These are phyloP conservation scores for Vitis hybrid DNA, from an alignment of 177 flowering plant species.

Conservation along the genomic window DNA sequence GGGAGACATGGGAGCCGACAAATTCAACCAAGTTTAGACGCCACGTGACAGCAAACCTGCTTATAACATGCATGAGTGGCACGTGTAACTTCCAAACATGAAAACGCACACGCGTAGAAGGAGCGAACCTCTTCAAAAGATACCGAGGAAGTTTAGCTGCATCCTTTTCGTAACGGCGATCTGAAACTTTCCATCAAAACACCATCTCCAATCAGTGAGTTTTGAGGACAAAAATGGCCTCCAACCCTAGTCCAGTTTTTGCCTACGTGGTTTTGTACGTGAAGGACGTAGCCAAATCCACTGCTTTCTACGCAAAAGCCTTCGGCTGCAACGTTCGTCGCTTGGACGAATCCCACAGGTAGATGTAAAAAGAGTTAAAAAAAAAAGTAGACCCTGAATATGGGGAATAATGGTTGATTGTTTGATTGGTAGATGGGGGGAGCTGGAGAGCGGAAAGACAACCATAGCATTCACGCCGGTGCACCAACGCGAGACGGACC, in stretches of 20 bases:
- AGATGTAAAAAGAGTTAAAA: neutral
- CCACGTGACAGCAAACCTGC: neutral
- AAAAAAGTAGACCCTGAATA: too few species aligned
- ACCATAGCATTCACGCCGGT: constrained; percentile 81
- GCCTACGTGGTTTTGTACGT: constrained; percentile 85
- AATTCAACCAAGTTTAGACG: neutral
- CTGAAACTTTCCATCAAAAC: neutral
- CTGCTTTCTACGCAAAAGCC: constrained; percentile 72
- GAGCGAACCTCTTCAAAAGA: neutral
- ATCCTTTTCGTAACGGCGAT: neutral
- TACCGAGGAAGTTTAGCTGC: neutral
- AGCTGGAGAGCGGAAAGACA: constrained; percentile 76
- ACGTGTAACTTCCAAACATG: neutral
- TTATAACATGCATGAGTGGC: constrained; percentile 6
- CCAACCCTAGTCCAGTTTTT: constrained; percentile 42
- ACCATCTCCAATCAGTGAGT: neutral
- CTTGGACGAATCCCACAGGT: constrained; percentile 70
- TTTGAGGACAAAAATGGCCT: constrained; percentile 18
- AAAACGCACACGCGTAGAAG: neutral
- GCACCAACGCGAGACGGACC: constrained; percentile 82
- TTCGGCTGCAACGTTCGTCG: constrained; percentile 80
- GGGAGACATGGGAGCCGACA: too few species aligned
- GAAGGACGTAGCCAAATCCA: constrained; percentile 76
- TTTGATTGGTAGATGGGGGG: constrained; percentile 59
- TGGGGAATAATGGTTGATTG: neutral